These are phyloP conservation scores for Lactifluus subvellereus DNA, from an alignment of 768 basidiomycete species.

Conservation along the genomic window DNA sequence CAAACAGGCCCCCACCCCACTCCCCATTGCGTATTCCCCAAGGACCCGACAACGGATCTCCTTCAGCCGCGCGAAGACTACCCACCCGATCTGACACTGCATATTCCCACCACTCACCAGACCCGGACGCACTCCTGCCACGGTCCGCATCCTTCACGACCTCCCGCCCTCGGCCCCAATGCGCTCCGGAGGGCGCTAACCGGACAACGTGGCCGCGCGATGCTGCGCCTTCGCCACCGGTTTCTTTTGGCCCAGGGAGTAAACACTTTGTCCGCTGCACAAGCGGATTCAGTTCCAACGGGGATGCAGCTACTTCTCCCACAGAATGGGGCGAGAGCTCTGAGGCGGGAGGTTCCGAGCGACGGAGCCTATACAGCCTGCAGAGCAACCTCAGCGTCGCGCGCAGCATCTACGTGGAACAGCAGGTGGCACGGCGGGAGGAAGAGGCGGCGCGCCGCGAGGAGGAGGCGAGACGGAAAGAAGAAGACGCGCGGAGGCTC, in stretches of 20 bases:
- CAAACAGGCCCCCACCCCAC: not conserved
- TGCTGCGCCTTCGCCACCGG: not conserved
- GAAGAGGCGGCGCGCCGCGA: slow-evolving; percentile 10
- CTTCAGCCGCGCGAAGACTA: not conserved
- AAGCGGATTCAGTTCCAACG: not conserved
- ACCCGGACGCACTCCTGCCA: not conserved
- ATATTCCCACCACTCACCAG: not conserved
- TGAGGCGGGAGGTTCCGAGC: slow-evolving; percentile 3
- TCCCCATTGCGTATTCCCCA: not conserved
- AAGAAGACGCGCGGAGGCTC: slow-evolving; percentile 4
- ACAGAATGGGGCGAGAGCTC: slow-evolving; percentile 8
- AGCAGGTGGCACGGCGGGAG: slow-evolving; percentile 15
- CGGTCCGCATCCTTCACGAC: not conserved
- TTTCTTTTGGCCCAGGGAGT: not conserved
- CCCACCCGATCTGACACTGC: not conserved
- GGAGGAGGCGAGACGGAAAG: slow-evolving; percentile 7
- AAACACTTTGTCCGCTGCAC: not conserved
- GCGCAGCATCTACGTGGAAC: slow-evolving; percentile 8
- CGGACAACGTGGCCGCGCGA: slow-evolving; percentile 8
- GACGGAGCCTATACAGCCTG: slow-evolving; percentile 7
- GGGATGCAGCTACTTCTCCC: not conserved
- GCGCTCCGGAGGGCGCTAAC: not conserved
- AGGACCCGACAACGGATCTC: not conserved
- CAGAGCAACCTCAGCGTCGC: slow-evolving; percentile 11
- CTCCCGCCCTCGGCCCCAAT: not conserved